A percentile compares a stretch with the other conserved stretches of the same genome.
These are phyloP conservation scores for Stellera chamaejasme DNA, from an alignment of 345 rosid species.

Conservation along the genomic window DNA sequence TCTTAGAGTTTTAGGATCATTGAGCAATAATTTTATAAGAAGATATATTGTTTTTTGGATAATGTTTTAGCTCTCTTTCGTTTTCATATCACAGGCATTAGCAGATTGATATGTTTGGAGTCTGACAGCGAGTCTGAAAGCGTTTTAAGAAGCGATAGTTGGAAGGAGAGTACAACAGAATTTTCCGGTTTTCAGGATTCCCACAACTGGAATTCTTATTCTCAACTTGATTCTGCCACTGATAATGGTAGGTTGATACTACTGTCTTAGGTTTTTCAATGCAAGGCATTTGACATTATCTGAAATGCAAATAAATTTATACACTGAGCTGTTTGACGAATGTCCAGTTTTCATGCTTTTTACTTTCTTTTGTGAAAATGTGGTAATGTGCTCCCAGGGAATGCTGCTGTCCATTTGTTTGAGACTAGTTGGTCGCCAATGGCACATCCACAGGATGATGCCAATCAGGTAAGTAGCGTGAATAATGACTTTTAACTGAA, in stretches of 20 bases:
- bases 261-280: slow-evolving; percentile 8
- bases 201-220: slow-evolving; percentile 18
- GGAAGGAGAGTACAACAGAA: slow-evolving; percentile 20
- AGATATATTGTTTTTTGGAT: no score
- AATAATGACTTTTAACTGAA: slow-evolving; percentile 4
- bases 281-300: not conserved
- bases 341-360: not conserved
- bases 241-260: slow-evolving; percentile 23
- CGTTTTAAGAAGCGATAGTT: slow-evolving; percentile 20
- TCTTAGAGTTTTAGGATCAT: no score
- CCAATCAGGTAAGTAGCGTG: slow-evolving; percentile 27
- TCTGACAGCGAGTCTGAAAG: slow-evolving; percentile 50
- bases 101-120: slow-evolving; percentile 51
- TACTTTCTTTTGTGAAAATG: slow-evolving; percentile 8
- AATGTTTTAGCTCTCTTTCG: not conserved
- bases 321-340: slow-evolving; percentile 1
- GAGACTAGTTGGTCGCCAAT: slow-evolving; percentile 22
- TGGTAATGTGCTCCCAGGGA: slow-evolving; percentile 26
- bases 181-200: slow-evolving; percentile 19
- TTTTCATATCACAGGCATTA: slow-evolving; percentile 27
- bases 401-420: slow-evolving; percentile 19
- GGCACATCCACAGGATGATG: slow-evolving; percentile 16
- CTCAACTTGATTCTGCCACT: slow-evolving; percentile 15
- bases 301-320: slow-evolving; percentile 1
- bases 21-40: no score